phyloP scores from a whole-genome alignment of 441 rosid species.

The Brassica hybrid region DNA sequence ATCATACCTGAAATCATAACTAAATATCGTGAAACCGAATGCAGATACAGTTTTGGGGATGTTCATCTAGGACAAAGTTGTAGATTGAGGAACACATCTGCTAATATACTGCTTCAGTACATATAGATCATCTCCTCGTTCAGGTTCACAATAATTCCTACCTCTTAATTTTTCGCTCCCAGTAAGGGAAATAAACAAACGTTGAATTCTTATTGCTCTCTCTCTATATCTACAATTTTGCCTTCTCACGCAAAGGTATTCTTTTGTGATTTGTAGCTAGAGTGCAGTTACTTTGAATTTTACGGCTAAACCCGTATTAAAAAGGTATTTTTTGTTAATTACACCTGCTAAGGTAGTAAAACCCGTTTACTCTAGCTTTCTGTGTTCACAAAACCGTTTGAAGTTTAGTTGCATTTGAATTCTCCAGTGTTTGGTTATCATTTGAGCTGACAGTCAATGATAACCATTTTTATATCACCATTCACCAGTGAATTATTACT shows the following conservation, averaged over 20 bases:
- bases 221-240: conserved; percentile 12
- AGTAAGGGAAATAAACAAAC: neutral
- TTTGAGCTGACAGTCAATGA: conserved; percentile 19
- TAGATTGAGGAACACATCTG: conserved; percentile 82
- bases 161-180: neutral
- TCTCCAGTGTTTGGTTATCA: conserved; percentile 11
- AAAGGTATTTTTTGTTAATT: neutral
- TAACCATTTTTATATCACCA: neutral
- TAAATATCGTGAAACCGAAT: neutral
- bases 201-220: conserved; percentile 19
- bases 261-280: conserved; percentile 25
- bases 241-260: conserved; percentile 37
- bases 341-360: neutral
- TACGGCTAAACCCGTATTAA: conserved; percentile 4
- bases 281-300: conserved; percentile 26
- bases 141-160: conserved; percentile 29
- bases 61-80: conserved; percentile 68
- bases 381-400: conserved; percentile 6
- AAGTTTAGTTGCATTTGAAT: neutral
- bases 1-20: neutral
- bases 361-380: neutral
- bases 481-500: neutral
- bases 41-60: conserved; percentile 91
- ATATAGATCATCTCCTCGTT: conserved; percentile 48
- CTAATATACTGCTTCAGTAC: conserved; percentile 69